Percentiles rank a stretch among this genome's conserved stretches.
Evolutionary conservation across 2,329 filamentous ascomycete genomes (phyloP).

Genomic region (Alternaria dauci): DNA sequence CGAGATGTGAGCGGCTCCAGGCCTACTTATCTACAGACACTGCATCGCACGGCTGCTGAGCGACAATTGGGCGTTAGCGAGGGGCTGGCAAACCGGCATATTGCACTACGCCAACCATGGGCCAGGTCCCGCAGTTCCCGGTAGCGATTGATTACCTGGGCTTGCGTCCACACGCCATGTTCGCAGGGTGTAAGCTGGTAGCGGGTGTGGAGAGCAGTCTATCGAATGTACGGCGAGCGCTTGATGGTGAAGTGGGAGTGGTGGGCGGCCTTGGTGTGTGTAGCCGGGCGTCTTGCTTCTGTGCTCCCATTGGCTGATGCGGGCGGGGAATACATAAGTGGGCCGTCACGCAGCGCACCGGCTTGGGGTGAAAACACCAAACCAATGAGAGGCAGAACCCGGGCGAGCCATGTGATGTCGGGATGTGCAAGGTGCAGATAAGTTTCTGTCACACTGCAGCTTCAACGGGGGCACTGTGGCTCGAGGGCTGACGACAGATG

Average conservation of each 20-base stretch:
- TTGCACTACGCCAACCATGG: slow-evolving; percentile 37
- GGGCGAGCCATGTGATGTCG: slow-evolving; percentile 40
- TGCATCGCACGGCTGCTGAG: slow-evolving; percentile 36
- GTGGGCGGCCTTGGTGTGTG: slow-evolving; percentile 39
- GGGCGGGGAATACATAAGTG: slow-evolving; percentile 36
- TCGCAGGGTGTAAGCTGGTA: slow-evolving; percentile 42
- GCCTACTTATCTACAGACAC: slow-evolving; percentile 45
- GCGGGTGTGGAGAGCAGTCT: slow-evolving; percentile 44
- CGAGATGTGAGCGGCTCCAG: slow-evolving; percentile 37
- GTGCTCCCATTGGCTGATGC: slow-evolving; percentile 29
- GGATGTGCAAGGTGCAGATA: slow-evolving; percentile 34
- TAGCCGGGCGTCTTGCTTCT: slow-evolving; percentile 33
- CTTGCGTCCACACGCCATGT: slow-evolving; percentile 36
- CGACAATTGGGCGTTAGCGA: slow-evolving; percentile 31
- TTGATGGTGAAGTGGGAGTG: slow-evolving; percentile 46
- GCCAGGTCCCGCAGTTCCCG: slow-evolving; percentile 34
- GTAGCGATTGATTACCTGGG: slow-evolving; percentile 47
- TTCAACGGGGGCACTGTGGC: slow-evolving; percentile 19
- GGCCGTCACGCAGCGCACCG: slow-evolving; percentile 32
- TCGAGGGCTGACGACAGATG: slow-evolving; percentile 26
- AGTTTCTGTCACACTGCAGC: slow-evolving; percentile 46
- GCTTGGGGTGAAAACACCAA: slow-evolving; percentile 37
- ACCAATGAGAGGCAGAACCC: slow-evolving; percentile 30
- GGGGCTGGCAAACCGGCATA: slow-evolving; percentile 35
- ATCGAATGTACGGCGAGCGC: slow-evolving; percentile 48